Conservation (phyloP, 2,329 filamentous ascomycete species). For the Fusarium sp. region DNA sequence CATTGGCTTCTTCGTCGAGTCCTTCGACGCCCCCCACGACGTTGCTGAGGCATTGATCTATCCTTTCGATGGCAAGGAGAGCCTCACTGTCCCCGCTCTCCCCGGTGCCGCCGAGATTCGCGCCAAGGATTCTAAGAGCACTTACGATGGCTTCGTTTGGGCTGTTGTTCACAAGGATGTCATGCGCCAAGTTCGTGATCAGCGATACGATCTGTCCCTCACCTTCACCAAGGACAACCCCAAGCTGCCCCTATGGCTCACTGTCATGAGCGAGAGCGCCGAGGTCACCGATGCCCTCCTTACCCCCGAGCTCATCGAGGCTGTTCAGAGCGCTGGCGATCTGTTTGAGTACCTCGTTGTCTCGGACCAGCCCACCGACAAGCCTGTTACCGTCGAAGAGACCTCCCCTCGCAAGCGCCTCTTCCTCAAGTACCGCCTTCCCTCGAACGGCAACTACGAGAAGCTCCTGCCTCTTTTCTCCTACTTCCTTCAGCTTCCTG, state of each 20-base stretch:
- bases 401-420: slow-evolving; percentile 87
- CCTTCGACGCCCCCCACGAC: slow-evolving; percentile 76
- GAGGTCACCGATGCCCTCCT: slow-evolving; percentile 91
- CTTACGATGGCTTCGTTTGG: slow-evolving; percentile 93
- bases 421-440: slow-evolving; percentile 80
- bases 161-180: slow-evolving; percentile 93
- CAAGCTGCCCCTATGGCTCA: slow-evolving; percentile 90
- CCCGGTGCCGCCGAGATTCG: slow-evolving; percentile 69
- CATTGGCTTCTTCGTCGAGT: slow-evolving; percentile 84
- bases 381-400: slow-evolving; percentile 87
- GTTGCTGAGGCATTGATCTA: slow-evolving; percentile 82
- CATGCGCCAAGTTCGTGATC: slow-evolving; percentile 91
- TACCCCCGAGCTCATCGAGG: slow-evolving; percentile 87
- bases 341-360: slow-evolving; percentile 87
- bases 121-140: slow-evolving; percentile 71
- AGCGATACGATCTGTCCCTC: slow-evolving; percentile 93
- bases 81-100: slow-evolving; percentile 75
- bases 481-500: slow-evolving; percentile 86
- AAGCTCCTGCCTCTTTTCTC: slow-evolving; percentile 80
- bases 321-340: slow-evolving; percentile 82
- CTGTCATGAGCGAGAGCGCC: slow-evolving; percentile 96
- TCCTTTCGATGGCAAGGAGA: slow-evolving; percentile 93
- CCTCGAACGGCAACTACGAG: slow-evolving; percentile 72
- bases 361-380: slow-evolving; percentile 89
- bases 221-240: slow-evolving; percentile 92